Conservation (phyloP, 352 stramenopile species). For the Phytophthora fragariae region DNA sequence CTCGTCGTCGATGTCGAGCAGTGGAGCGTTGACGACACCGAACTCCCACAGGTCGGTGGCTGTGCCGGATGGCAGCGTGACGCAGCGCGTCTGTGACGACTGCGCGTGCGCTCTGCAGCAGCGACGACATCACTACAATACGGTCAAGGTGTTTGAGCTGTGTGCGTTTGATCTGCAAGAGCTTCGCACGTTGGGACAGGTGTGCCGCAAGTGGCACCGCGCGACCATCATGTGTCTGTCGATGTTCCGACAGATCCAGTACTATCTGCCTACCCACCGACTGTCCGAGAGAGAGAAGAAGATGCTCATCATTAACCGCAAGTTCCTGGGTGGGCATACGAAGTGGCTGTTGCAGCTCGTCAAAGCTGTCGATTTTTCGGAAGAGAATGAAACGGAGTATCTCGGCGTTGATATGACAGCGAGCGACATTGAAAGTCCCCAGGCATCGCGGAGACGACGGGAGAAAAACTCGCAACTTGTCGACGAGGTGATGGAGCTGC, state of each 20-base stretch:
- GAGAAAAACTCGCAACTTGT: slow-evolving; percentile 48
- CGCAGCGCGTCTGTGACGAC: slow-evolving; percentile 86
- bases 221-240: slow-evolving; percentile 90
- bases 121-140: slow-evolving; percentile 87
- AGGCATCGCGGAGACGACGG: slow-evolving; percentile 13
- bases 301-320: slow-evolving; percentile 82
- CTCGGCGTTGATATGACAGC: slow-evolving; percentile 30
- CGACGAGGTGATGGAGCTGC: slow-evolving; percentile 68
- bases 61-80: slow-evolving; percentile 72
- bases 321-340: slow-evolving; percentile 76
- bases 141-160: slow-evolving; percentile 85
- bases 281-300: slow-evolving; percentile 78
- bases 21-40: slow-evolving; percentile 26
- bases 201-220: slow-evolving; percentile 89
- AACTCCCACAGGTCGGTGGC: slow-evolving; percentile 52
- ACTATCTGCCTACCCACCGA: slow-evolving; percentile 83
- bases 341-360: slow-evolving; percentile 89
- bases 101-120: slow-evolving; percentile 83
- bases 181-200: slow-evolving; percentile 74
- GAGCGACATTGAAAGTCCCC: slow-evolving; percentile 28
- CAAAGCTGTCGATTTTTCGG: slow-evolving; percentile 81
- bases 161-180: slow-evolving; percentile 84
- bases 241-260: slow-evolving; percentile 90
- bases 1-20: slow-evolving; percentile 39
- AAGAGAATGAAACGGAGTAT: slow-evolving; percentile 58